phyloP scores from a whole-genome alignment of 2,329 filamentous ascomycete genomes.

The Monilinia fructigena region DNA sequence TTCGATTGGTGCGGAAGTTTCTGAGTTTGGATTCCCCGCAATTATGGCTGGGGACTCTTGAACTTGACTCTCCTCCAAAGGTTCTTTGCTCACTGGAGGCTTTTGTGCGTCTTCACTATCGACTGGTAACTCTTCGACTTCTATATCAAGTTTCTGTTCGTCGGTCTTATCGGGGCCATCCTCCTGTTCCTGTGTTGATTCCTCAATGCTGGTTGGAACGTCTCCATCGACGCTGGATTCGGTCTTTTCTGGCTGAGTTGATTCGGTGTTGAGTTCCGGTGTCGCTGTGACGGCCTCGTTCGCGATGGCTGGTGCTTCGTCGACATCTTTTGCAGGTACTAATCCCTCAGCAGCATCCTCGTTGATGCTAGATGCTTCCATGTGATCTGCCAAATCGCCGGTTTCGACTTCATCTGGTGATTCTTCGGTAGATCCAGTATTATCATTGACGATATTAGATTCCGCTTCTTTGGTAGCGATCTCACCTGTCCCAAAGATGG shows the following conservation, averaged over 20 bases:
- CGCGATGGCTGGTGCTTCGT: neutral
- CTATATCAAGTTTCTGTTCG: neutral
- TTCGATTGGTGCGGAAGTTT: neutral
- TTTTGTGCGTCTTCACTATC: neutral
- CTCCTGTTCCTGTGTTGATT: neutral
- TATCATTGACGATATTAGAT: neutral
- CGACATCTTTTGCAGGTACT: neutral
- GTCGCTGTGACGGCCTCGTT: neutral
- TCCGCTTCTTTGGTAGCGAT: neutral
- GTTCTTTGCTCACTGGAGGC: neutral
- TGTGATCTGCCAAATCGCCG: neutral
- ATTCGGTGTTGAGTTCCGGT: neutral
- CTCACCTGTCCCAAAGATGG: neutral
- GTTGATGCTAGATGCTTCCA: neutral
- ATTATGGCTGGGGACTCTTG: neutral
- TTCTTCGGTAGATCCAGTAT: neutral
- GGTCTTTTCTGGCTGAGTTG: neutral
- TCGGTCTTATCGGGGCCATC: neutral
- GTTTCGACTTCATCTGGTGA: neutral
- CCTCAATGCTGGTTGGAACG: neutral
- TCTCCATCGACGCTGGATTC: neutral
- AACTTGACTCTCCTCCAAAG: neutral
- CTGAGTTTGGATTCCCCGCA: neutral
- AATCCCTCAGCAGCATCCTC: slow-evolving; percentile 1
- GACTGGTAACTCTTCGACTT: neutral